Evolutionary conservation across 2,329 filamentous ascomycete species (phyloP), one percentile per base, ranked within the genome.

Genomic region (Botryosphaeria dothidea): DNA sequence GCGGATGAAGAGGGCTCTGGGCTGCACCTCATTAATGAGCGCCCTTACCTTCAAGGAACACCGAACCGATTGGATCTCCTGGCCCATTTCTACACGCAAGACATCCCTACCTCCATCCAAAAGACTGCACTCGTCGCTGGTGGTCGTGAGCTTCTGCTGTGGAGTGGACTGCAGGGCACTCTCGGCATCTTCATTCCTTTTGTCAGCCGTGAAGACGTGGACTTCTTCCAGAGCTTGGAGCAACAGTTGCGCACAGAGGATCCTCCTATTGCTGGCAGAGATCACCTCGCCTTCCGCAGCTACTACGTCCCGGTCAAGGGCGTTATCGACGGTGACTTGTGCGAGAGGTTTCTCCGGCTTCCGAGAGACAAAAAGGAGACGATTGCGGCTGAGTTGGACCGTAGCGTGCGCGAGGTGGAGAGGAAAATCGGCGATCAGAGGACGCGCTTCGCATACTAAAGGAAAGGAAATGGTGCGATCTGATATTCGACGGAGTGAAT

Each of bases 231-330:
- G 77, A 92, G 88, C 67, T 84, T 99, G 25, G 95, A 99, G 80
- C 89, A 91, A 74, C 92, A 96, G 73, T 84, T 99, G 75, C 87
- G 94, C 54, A 72, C 74, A 19, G 92, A 97, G 74, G 93, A 97
- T 73, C 86, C 93, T 38, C 94, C 94, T 7, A 81, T 99, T 52
- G 92, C 92, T 21, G 96, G 95, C 46, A 86, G 96, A 69, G 96
- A 99, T 77, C 95, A 99, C 78, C 83, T 99, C 51, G 96, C 97
- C 73, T 99, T 96, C 78, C 86, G 96, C 68, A 89, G 93, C 69
- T 99, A 98, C 79, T 99, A 98, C 77, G 92, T 92, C 6, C 96
- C 95, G 0, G 92, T 96, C 46, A 99, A 99, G 84, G 93, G 93
- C 8, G 89, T 96, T 29, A 97, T 99, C 72, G 95, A 99, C 78